These are phyloP conservation scores for Amanita subjunquillea DNA, from an alignment of 768 basidiomycete species.

Conservation along the genomic window DNA sequence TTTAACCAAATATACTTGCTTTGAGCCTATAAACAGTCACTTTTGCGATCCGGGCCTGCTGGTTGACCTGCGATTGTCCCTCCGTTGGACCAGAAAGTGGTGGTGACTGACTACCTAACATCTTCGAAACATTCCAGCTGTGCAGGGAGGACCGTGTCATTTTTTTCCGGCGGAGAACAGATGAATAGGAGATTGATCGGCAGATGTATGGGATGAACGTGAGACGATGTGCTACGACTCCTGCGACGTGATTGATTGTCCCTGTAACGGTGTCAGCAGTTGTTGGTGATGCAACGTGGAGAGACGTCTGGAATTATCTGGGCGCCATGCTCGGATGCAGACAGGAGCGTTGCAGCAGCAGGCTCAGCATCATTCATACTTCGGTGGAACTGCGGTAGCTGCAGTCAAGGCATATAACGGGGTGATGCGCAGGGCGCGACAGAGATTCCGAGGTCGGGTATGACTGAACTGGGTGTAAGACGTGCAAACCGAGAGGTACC, in stretches of 20 bases:
- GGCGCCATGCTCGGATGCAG: background rate
- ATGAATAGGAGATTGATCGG: conserved; percentile 61
- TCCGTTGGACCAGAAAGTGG: conserved; percentile 53
- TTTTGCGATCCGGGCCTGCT: no score
- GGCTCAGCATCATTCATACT: background rate
- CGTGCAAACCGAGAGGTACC: no score
- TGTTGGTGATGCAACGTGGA: background rate
- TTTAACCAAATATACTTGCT: no score
- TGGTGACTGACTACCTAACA: conserved; percentile 43
- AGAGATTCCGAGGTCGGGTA: no score
- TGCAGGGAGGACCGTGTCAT: conserved; percentile 47
- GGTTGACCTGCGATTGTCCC: conserved; percentile 53
- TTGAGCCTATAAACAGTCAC: no score
- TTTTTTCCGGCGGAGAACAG: conserved; percentile 48
- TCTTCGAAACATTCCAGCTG: conserved; percentile 48
- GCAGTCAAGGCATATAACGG: no score
- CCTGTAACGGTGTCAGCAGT: conserved; percentile 20
- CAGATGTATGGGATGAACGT: conserved; percentile 59
- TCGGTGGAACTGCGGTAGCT: no score
- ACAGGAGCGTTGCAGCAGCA: background rate
- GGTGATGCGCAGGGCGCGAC: no score
- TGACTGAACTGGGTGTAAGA: no score
- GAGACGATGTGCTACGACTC: conserved; percentile 66
- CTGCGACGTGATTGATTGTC: conserved; percentile 51
- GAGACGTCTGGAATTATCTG: background rate